These are phyloP conservation scores for Dendrostoma leiphaemia DNA, from an alignment of 2,329 filamentous ascomycete genomes.

Conservation along the genomic window DNA sequence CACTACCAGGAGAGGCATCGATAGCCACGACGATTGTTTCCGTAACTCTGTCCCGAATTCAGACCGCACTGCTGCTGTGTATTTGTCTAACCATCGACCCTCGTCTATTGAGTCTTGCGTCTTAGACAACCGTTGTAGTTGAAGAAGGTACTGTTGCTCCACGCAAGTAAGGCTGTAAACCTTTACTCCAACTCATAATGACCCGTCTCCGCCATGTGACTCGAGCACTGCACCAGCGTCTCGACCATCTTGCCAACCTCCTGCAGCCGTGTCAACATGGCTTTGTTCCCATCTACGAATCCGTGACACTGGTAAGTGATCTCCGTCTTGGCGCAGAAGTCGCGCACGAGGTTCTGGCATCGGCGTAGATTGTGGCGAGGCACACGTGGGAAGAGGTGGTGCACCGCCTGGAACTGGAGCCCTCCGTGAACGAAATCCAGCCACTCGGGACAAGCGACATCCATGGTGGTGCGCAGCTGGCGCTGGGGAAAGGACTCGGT, in stretches of 20 bases:
- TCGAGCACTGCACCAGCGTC: slow-evolving; percentile 57
- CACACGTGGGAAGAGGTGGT: slow-evolving; percentile 68
- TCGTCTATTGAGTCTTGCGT: no score
- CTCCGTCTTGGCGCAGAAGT: slow-evolving; percentile 47
- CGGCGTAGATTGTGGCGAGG: slow-evolving; percentile 66
- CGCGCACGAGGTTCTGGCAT: slow-evolving; percentile 57
- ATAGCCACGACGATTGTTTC: no score
- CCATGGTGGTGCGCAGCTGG: slow-evolving; percentile 71
- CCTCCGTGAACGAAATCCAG: slow-evolving; percentile 71
- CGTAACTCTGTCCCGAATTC: no score
- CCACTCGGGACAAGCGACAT: slow-evolving; percentile 70
- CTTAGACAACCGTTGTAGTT: no score
- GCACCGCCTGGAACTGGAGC: slow-evolving; percentile 70
- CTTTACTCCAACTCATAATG: slow-evolving; percentile 11
- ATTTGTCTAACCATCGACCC: no score
- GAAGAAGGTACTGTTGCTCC: no score
- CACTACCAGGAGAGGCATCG: no score
- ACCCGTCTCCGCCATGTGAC: slow-evolving; percentile 46
- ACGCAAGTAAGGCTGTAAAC: no score
- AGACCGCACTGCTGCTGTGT: no score
- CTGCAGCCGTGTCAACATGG: slow-evolving; percentile 42
- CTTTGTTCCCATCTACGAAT: slow-evolving; percentile 18
- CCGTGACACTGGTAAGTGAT: slow-evolving; percentile 14
- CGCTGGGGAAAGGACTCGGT: slow-evolving; percentile 67
- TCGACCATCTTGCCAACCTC: slow-evolving; percentile 62